Base-by-base conservation (phyloP, 257 asterid genomes). In the Plectranthus barbatus region DNA sequence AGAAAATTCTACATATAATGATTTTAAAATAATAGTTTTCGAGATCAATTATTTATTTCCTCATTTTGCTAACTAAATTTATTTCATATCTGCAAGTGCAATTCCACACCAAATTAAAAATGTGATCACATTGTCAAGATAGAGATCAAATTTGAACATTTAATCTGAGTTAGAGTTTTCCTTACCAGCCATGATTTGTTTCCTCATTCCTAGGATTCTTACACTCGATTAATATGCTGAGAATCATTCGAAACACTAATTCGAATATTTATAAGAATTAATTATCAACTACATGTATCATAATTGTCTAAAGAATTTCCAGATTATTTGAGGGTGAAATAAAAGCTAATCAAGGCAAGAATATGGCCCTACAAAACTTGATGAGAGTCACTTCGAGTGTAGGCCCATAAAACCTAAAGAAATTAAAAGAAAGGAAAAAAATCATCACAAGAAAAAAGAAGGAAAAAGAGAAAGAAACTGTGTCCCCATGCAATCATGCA, bases 341-440 rank as follows among this genome's bases (percentile, higher is more conserved):
- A 26, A 42, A 41, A 69, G 68, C 26, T 52, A 62, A 53, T 40
- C 24, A 48, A 48, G 29, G 31, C 23, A 56, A 26, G 42, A 63
- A 47, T 15, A 23, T 54, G 72, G 66, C 6, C 86, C 82, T 67
- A 70, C 83, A 46, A 13, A 7, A 49, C 56, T 81, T 62, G 74
- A 81, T 84, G 72, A 79, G 42, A 65, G 54, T 64, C 85, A 81
- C 82, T 83, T 81, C 77, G 76, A 66, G 58, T 42, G 24, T 60
- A 73, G 73, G 53, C 58, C 87, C 85, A 73, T 2, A 64, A 80
- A 39, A 61, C 51, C 51, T 36, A 52, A 77, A 62, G 64, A 73
- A 73, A 79, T 6, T 54, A 76, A 81, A 80, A 72, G 76, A 47
- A 12, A 59, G 67, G 60, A 20, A 54, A 52, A 67, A 71, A 69